Base-by-base conservation (phyloP, 2,329 filamentous ascomycete genomes). In the Fusarium abutilonis region DNA sequence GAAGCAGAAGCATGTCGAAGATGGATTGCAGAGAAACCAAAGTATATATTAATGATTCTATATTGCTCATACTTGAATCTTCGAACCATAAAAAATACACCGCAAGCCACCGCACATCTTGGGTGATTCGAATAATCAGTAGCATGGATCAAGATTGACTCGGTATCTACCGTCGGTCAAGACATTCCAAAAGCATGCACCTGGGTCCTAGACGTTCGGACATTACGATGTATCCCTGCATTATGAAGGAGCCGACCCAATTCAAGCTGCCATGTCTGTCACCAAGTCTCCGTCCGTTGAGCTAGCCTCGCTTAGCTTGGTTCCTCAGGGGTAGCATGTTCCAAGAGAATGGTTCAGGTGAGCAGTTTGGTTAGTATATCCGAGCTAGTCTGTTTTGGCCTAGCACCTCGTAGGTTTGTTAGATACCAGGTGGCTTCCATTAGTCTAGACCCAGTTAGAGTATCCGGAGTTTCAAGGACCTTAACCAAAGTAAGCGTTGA, bases 401-500 rank as follows among this genome's bases (percentile, higher is more conserved):
- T 10, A 10, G 28, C 4, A 11, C 28, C 7, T 29, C 8, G 23
- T 26, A 7, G 8, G 6, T 26, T 8, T 8, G 9, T 13, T 10
- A 3, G 26, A 28, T 28, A 9, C 26, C 10, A 10, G 28, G 11
- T 10, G 28, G 28, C 28, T 29, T 2, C 4, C 28, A 32, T 14
- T 13, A n/a, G 31, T 32, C 31, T n/a, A 32, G 11, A 32, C 14
- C 4, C 11, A 32, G 29, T 32, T 32, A 32, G 29, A 32, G 10
- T 6, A 14, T 32, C 29, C 29, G 29, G 3, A 14, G 9, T 10
- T 9, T 9, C 9, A 32, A 42, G n/a, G 23, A 44, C 26, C 42
- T 44, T 34, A 44, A 6, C 42, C 21, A 19, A 3, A 44, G 34
- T 44, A 44, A 44, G 42, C 42, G n/a, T 44, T n/a, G 15, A 43